Evolutionary conservation across 441 rosid species (phyloP).

Genomic region (Eutrema salsugineum): DNA sequence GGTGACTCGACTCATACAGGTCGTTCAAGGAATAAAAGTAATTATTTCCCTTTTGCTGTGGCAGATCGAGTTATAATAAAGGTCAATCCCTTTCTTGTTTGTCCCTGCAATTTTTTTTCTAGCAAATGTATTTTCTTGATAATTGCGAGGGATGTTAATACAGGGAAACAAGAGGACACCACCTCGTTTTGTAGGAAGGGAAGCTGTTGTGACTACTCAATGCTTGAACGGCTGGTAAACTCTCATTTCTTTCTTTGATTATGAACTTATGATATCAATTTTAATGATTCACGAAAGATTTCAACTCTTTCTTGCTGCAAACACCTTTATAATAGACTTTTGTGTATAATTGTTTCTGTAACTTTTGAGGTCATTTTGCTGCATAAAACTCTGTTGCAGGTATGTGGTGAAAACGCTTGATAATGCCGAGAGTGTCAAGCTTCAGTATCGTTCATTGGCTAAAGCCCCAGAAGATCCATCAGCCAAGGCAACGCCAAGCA

Average conservation of each 20-base stretch:
- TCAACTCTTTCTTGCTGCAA: neutral
- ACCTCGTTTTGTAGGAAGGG: conserved; percentile 93
- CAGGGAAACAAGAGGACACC: conserved; percentile 99
- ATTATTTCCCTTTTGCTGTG: conserved; percentile 88
- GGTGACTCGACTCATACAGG: conserved; percentile 47
- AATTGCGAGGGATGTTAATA: conserved; percentile 14
- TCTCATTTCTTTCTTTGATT: neutral
- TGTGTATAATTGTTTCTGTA: conserved; percentile 15
- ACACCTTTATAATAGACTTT: conserved; percentile 7
- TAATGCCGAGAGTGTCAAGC: conserved; percentile 95
- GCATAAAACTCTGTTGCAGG: conserved; percentile 36
- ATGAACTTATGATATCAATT: neutral
- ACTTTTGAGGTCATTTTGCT: neutral
- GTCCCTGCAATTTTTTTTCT: neutral
- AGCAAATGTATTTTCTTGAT: neutral
- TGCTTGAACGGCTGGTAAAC: conserved; percentile 95
- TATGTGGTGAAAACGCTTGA: conserved; percentile 95
- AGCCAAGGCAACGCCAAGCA: conserved; percentile 47
- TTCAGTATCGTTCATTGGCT: conserved; percentile 93
- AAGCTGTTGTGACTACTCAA: conserved; percentile 95
- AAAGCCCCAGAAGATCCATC: conserved; percentile 59
- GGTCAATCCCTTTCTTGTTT: conserved; percentile 37
- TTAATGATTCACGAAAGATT: neutral
- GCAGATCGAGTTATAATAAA: conserved; percentile 90
- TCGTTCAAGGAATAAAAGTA: conserved; percentile 67